Base-by-base conservation (phyloP, 805 yeast species). In the Kuraishia ogatae region DNA sequence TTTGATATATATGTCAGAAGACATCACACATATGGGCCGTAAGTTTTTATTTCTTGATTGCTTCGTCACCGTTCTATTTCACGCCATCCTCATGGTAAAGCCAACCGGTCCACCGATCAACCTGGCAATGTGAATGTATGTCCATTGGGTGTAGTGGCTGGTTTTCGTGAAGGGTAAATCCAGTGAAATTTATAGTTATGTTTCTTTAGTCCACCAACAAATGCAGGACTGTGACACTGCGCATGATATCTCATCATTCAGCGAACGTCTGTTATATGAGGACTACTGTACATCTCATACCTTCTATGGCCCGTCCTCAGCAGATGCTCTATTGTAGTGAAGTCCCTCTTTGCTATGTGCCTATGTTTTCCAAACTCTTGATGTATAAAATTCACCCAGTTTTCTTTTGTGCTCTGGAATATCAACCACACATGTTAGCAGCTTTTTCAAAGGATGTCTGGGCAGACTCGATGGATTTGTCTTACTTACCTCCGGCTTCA, bases 241-340 rank as follows among this genome's bases (percentile, higher is more conserved):
- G n/a, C n/a, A 35, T 35, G 17, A 7, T 35, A 17, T 15, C 10
- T 39, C 22, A 19, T 20, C 24, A 5, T 8, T 62, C 55, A 72
- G 60, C 74, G 77, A 39, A 89, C 85, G 62, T 89, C 87, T 58
- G 85, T 86, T 39, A 92, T 83, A 53, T 79, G 83, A 1, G 88
- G 83, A 59, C 82, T 79, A 60, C 85, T 80, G 61, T 84, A 87
- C 81, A 84, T 80, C 58, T 90, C 96, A 52, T 79, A 74, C 62
- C 87, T 75, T 64, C 84, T 82, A 58, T 79, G 75, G 2, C 98
- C 98, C 2, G 79, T 77, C 56, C 98, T 75, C 48, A 92, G 68
- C 46, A 93, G 74, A 69, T 92, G 91, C 66, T 92, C 98, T 50
- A 92, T 83, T 0, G 96, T 87, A 50, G 85, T 77, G 66, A 92